Base-by-base conservation (phyloP, 1,284 basidiomycete genomes). In the Peniophora sp. region DNA sequence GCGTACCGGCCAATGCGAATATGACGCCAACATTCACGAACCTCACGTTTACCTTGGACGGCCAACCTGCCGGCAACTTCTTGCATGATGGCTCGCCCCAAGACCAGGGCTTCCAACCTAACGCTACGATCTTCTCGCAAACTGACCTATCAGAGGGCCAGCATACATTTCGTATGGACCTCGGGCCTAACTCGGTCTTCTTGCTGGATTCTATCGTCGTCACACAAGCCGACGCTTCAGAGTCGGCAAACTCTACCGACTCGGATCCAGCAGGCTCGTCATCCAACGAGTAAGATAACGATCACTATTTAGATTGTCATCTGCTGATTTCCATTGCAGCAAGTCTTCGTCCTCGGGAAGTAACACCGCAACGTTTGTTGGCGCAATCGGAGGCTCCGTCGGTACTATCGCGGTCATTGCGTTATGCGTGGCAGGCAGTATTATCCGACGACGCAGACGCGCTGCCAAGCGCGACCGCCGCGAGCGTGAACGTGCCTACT, bases 311-410 rank as follows among this genome's bases (percentile, higher is more conserved):
- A 32, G 27, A 32, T 5, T 6, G 27, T 12, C 6, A 32, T 32
- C 27, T 32, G 27, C 27, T 32, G 27, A 32, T 12, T 15, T 8
- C 6, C n/a, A 17, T 20, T 8, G 15, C 37, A n/a, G 37, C 15
- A 41, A 20, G 15, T n/a, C 37, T 8, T 41, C 37, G 5, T 51
- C 52, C 50, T 48, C 54, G 37, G 27, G 36, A 44, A 69, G 71
- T 53, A 74, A 73, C 48, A 59, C 74, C 47, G 73, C 68, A 8
- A 78, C 78, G 3, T 81, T 81, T 55, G 78, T 66, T 1, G 76
- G 72, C 24, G 76, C 74, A 3, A 67, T 81, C 20, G 77, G 74
- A 1, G 75, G 74, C 32, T 72, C 69, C 34, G 69, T 78, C 23
- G 78, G 78, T 17, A 68, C 78, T 17, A 69, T 81, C 10, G 66